Conservation (phyloP, 2,329 filamentous ascomycete genomes). For the Hymenoscyphus fraxineus region DNA sequence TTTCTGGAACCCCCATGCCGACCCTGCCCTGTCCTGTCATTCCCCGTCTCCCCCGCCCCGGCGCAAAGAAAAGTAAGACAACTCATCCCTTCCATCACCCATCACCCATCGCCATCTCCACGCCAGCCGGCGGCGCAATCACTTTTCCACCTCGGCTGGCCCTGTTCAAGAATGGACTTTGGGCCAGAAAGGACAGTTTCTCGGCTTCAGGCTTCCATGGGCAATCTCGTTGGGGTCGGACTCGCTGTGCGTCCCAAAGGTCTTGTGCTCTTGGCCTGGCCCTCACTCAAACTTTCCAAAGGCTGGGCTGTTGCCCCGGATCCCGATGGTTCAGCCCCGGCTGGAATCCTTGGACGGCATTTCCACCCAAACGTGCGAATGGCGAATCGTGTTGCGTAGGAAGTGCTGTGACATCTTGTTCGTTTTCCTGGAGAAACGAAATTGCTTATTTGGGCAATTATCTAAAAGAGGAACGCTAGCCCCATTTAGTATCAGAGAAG, state of each 20-base stretch:
- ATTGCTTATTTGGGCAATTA: background rate
- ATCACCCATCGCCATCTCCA: conserved; percentile 15
- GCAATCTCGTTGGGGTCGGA: conserved; percentile 2
- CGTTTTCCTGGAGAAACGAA: background rate
- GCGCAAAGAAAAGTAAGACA: conserved; percentile 20
- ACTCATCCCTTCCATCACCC: conserved; percentile 23
- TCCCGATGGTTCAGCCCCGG: conserved; percentile 7
- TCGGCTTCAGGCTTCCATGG: background rate
- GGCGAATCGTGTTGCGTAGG: background rate
- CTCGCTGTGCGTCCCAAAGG: background rate
- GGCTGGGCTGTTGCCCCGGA: conserved; percentile 14
- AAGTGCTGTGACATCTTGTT: background rate
- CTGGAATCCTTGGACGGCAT: conserved; percentile 1
- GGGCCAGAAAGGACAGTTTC: conserved; percentile 9
- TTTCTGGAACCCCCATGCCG: conserved; percentile 7
- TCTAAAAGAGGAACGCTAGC: background rate
- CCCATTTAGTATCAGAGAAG: background rate
- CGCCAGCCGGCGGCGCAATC: conserved; percentile 11
- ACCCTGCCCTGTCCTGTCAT: conserved; percentile 2
- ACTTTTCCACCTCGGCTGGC: conserved; percentile 6
- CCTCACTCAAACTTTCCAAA: background rate
- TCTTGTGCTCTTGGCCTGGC: background rate
- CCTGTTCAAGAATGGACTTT: conserved; percentile 18
- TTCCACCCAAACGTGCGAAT: conserved; percentile 1
- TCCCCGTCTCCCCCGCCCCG: conserved; percentile 10